Base-by-base conservation (phyloP, 140 eudicot genomes). In the Anethum foeniculum region DNA sequence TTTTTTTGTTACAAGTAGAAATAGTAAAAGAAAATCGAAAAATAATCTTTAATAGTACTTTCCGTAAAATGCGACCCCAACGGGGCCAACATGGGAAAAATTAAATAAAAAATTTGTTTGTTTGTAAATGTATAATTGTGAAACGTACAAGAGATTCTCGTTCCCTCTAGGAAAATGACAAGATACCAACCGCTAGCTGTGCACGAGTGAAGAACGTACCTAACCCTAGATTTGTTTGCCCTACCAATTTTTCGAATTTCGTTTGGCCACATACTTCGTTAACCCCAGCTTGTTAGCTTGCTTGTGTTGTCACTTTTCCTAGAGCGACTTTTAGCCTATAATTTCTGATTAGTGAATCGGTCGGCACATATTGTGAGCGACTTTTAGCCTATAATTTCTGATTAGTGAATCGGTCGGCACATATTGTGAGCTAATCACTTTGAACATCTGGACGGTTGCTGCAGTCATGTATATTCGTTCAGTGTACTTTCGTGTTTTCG, bases 181-280 rank as follows among this genome's bases (percentile, higher is more conserved):
- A 62, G 71, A 62, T 62, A 62, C 71, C 71, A 62, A 62, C 36
- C 71, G 71, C 71, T 62, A 62, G 71, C 71, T 62, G 71, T 62
- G 71, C 71, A 62, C 71, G 36, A 62, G 71, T 62, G 71, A 62
- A 62, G 34, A 62, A 62, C 71, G 71, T 62, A 62, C 71, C 71
- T 62, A 62, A 62, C 71, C 18, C 34, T 62, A 27, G 36, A 62
- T 62, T 62, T 62, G 18, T 62, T 60, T 62, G 71, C 11, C 71
- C 36, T 62, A 27, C 71, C 71, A 60, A 47, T 56, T 56, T 54
- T 54, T 23, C 25, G 28, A 21, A 56, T 21, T 56, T 56, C 23
- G 65, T 56, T 56, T 21, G 28, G 4, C 12, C 28, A 56, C 25
- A 23, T 21, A 21, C 11, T n/a, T 56, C 9, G 0, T 56, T 54